Percentiles rank a stretch among this genome's conserved stretches.
These are phyloP conservation scores for Malus domestica DNA, from an alignment of 306 rosid genomes.

Conservation along the genomic window DNA sequence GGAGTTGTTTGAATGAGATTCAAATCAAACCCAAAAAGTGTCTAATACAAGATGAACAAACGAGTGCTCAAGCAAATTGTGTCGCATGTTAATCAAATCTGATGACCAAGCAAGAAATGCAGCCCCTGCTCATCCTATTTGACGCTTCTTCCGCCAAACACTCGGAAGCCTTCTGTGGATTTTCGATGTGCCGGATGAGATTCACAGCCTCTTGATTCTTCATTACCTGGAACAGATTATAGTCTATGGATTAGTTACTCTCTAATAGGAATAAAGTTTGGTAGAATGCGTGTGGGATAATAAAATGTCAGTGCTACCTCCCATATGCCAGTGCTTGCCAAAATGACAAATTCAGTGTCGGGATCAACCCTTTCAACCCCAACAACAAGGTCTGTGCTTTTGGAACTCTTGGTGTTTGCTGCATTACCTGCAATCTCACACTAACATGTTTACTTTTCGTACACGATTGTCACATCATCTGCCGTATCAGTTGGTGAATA, in stretches of 20 bases:
- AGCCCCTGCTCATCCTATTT: slow-evolving; percentile 69
- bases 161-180: slow-evolving; percentile 77
- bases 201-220: slow-evolving; percentile 84
- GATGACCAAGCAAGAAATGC: slow-evolving; percentile 72
- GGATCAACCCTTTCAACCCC: slow-evolving; percentile 42
- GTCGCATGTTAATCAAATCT: slow-evolving; percentile 50
- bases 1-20: background rate
- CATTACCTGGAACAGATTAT: slow-evolving; percentile 47
- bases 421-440: slow-evolving; percentile 19
- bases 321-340: slow-evolving; percentile 86
- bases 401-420: slow-evolving; percentile 16
- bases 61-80: background rate
- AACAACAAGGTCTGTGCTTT: slow-evolving; percentile 45
- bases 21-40: background rate
- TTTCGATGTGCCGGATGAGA: slow-evolving; percentile 62
- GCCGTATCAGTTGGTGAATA: background rate
- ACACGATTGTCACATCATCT: background rate
- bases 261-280: background rate
- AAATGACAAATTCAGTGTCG: slow-evolving; percentile 59
- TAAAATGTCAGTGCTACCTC: slow-evolving; percentile 39
- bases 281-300: background rate
- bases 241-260: background rate
- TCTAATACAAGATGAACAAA: background rate
- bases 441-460: slow-evolving; percentile 4
- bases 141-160: slow-evolving; percentile 76